phyloP scores from a whole-genome alignment of 441 rosid species.

The Syzygium syzygioides region DNA sequence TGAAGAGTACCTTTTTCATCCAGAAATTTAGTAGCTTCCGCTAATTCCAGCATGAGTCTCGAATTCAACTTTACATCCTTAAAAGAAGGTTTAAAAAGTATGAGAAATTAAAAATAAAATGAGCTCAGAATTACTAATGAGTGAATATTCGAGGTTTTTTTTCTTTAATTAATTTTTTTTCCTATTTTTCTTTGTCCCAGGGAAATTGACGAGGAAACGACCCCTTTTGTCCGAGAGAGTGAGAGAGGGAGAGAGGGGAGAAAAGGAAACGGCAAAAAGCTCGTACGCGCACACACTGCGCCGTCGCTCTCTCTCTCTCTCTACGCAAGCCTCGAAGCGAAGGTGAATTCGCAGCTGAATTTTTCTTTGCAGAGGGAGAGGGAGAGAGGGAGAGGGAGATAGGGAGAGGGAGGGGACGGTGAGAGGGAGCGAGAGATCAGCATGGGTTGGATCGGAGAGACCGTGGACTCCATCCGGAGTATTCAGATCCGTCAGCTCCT shows the following conservation, averaged over 20 bases:
- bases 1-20: too few relatives aligned
- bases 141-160: background rate
- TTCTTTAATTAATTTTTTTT: background rate
- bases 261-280: background rate
- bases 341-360: background rate
- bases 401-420: background rate
- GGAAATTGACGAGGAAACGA: background rate
- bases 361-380: background rate
- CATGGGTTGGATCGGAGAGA: conserved; percentile 76
- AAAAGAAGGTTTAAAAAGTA: background rate
- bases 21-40: background rate
- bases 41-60: too few relatives aligned
- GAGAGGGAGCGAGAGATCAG: background rate
- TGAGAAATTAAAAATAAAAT: background rate
- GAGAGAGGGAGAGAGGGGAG: background rate
- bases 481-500: conserved; percentile 76
- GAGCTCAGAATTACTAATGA: background rate
- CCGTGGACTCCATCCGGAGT: conserved; percentile 57
- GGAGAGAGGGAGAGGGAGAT: background rate
- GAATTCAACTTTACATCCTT: background rate
- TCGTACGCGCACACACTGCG: background rate
- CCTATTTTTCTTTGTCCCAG: rapidly evolving
- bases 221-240: background rate
- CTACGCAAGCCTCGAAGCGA: background rate
- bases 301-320: background rate